Percentiles rank a stretch among this genome's conserved stretches.
These are phyloP conservation scores for Polygonum aviculare DNA, from an alignment of 148 eudicot species.

Conservation along the genomic window DNA sequence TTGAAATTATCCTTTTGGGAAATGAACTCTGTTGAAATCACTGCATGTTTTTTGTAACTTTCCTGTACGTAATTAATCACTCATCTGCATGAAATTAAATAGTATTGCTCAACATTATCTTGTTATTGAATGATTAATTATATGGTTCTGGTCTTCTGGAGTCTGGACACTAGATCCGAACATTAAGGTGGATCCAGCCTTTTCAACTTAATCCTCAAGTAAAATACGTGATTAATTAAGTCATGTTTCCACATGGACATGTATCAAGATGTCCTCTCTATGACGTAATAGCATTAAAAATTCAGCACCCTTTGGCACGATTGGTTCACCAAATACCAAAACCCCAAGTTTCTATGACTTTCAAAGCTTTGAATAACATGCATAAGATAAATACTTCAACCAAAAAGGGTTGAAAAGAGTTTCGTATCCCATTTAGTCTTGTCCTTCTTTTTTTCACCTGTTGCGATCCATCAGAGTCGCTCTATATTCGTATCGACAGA, in stretches of 20 bases:
- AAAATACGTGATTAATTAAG: not conserved
- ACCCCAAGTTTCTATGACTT: not conserved
- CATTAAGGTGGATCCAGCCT: not conserved
- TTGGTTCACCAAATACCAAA: constrained; percentile 6
- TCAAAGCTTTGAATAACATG: not conserved
- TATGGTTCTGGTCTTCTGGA: not conserved
- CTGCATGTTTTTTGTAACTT: not conserved
- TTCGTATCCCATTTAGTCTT: not conserved
- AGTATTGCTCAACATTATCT: not conserved
- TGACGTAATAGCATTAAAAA: not conserved
- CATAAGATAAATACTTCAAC: not conserved
- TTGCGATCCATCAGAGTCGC: too few relatives aligned
- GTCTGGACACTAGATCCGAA: not conserved
- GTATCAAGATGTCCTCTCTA: not conserved
- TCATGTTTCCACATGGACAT: constrained; percentile 2
- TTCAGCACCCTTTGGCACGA: not conserved
- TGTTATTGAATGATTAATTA: not conserved
- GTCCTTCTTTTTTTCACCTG: too few relatives aligned
- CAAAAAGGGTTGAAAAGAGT: not conserved
- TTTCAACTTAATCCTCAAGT: not conserved
- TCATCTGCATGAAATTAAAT: not conserved
- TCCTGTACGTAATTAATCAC: not conserved
- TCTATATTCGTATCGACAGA: too few relatives aligned
- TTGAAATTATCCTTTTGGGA: too few relatives aligned
- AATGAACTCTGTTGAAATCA: too few relatives aligned